Evolutionary conservation across 192 early-diverging fungal genomes (phyloP), one percentile per base, ranked within the genome.

Genomic region (Podila epicladia): DNA sequence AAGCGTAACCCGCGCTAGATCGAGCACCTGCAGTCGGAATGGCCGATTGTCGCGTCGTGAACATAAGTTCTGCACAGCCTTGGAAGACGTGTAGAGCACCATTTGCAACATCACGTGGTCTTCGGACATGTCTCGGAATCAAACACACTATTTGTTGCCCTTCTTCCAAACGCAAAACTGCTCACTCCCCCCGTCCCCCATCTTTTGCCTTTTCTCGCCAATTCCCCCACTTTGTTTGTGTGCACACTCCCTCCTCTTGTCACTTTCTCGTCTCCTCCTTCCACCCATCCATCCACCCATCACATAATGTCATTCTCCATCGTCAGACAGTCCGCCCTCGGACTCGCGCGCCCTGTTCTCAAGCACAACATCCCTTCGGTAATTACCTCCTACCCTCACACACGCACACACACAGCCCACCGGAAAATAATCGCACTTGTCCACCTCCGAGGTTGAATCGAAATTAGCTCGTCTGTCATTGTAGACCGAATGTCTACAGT

Each of bases 341-440:
- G 71, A 58, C 76, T 80, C 55, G 51, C 70, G 65, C 76, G 76
- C 76, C 71, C 76, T 37, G 69, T 78, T 51, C 29, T 80, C n/a
- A 80, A 80, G 50, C 58, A 80, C 62, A 80, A 65, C 76, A 45
- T 80, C 31, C 76, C 76, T 60, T 72, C 71, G 76, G 76, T 80
- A 80, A 72, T 64, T 29, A 22, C 58, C n/a, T 55, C 5, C n/a
- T 37, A 12, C 67, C 8, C 19, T 20, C 26, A 22, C 65, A 29
- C 12, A 0, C 9, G 5, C 9, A 66, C 29, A 20, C 38, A 15
- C 24, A 38, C n/a, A 9, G 13, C 41, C 41, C 41, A 45, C 41
- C 41, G 41, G 12, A 45, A 45, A 45, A 45, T 13, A 15, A 15
- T 11, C 15, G 41, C 41, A 45, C 13, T 17, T 3, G 41, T 45